These are phyloP conservation scores for Coemansia sp. DNA, from an alignment of 192 early-diverging fungal genomes.

Conservation along the genomic window DNA sequence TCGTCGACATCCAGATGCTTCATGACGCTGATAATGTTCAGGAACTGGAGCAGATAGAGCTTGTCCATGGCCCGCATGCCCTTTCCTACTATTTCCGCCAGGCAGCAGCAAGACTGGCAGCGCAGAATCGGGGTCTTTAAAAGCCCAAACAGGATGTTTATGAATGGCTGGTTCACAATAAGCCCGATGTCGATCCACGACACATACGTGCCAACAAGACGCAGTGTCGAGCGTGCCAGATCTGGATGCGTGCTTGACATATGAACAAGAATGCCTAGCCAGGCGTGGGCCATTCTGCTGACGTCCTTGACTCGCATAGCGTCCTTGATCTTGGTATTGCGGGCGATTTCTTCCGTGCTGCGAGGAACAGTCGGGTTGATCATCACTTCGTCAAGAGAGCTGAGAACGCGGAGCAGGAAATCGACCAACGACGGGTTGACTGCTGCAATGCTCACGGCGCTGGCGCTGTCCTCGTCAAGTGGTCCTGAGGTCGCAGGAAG, in stretches of 20 bases:
- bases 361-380: slow-evolving; percentile 71
- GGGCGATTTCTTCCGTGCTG: slow-evolving; percentile 60
- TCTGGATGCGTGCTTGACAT: slow-evolving; percentile 56
- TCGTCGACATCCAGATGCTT: slow-evolving; percentile 40
- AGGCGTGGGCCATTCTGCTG: slow-evolving; percentile 65
- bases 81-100: slow-evolving; percentile 84
- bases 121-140: slow-evolving; percentile 63
- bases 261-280: slow-evolving; percentile 73
- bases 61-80: slow-evolving; percentile 93
- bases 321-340: slow-evolving; percentile 88
- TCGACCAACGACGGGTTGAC: slow-evolving; percentile 57
- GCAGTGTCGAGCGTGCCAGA: slow-evolving; percentile 67
- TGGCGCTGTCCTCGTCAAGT: slow-evolving; percentile 43
- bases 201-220: slow-evolving; percentile 84
- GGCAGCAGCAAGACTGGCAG: slow-evolving; percentile 76
- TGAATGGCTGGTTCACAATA: slow-evolving; percentile 80
- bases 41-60: slow-evolving; percentile 76
- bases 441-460: slow-evolving; percentile 55
- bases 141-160: slow-evolving; percentile 73
- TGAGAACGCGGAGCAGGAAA: slow-evolving; percentile 74
- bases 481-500: slow-evolving; percentile 50
- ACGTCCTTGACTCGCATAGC: slow-evolving; percentile 82
- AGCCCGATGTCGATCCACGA: slow-evolving; percentile 94
- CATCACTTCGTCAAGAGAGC: slow-evolving; percentile 87
- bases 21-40: slow-evolving; percentile 49